Conservation (phyloP, 140 eudicot species). For the Flaveria floridana region DNA sequence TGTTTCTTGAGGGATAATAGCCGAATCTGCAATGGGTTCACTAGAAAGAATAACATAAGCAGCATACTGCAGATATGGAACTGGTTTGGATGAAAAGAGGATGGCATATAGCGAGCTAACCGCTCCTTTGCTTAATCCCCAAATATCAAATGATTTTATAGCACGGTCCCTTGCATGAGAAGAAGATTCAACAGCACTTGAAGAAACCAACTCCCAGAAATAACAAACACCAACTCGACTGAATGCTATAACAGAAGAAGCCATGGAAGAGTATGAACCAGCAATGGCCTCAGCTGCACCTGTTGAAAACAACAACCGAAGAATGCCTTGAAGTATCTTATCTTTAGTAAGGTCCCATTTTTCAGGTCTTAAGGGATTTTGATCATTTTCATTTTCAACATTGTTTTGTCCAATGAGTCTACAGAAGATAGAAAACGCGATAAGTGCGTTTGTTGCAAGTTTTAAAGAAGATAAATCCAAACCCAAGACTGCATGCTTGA, state of each 20-base stretch:
- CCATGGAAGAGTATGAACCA: constrained; percentile 46
- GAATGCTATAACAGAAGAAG: constrained; percentile 54
- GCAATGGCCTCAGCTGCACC: constrained; percentile 85
- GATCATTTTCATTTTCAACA: constrained; percentile 35
- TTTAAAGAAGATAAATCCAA: constrained; percentile 41
- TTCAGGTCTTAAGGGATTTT: constrained; percentile 46
- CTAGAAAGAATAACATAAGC: constrained; percentile 78
- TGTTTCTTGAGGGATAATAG: constrained; percentile 46
- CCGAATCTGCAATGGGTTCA: constrained; percentile 56
- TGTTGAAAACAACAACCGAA: constrained; percentile 77
- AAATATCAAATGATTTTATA: constrained; percentile 69
- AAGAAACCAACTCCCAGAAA: constrained; percentile 84
- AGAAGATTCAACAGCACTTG: constrained; percentile 60
- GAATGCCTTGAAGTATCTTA: constrained; percentile 68
- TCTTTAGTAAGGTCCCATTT: constrained; percentile 57
- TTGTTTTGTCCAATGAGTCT: constrained; percentile 34
- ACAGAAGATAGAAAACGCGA: constrained; percentile 55
- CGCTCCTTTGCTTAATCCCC: constrained; percentile 92
- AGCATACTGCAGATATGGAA: constrained; percentile 67
- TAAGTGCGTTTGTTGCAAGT: constrained; percentile 65
- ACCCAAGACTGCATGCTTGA: constrained; percentile 39
- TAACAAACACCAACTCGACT: constrained; percentile 49
- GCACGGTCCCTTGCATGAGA: constrained; percentile 72
- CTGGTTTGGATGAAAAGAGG: constrained; percentile 69
- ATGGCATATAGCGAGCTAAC: constrained; percentile 78